A percentile compares a stretch with the other conserved stretches of the same genome.
phyloP scores from a whole-genome alignment of 2,329 filamentous ascomycete species.

The Periconia digitata region DNA sequence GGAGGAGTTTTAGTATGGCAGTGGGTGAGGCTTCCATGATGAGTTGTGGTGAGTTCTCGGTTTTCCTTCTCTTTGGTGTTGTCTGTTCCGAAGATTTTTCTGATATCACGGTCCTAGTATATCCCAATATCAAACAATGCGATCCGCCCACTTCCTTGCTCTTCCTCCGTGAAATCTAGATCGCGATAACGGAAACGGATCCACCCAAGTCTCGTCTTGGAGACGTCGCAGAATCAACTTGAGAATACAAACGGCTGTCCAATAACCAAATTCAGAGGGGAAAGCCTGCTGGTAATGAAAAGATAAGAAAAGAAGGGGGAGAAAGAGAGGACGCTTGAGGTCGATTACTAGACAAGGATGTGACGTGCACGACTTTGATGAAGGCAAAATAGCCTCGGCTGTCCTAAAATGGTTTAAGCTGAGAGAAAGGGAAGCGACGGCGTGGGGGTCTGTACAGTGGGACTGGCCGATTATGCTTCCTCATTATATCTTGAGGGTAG shows the following conservation, averaged over 20 bases:
- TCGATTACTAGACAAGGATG: neutral
- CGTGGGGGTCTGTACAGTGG: no score
- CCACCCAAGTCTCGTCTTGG: no score
- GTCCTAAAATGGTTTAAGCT: no score
- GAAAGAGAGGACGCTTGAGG: neutral
- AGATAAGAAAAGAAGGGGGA: neutral
- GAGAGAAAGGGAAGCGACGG: no score
- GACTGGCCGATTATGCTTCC: no score
- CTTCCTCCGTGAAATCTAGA: neutral
- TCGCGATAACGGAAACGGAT: no score
- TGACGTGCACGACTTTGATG: neutral
- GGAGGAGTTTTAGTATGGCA: constrained; percentile 34
- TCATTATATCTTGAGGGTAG: no score
- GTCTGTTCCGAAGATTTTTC: neutral
- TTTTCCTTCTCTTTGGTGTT: neutral
- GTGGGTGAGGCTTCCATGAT: constrained; percentile 40
- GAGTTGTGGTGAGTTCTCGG: neutral
- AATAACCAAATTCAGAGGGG: neutral
- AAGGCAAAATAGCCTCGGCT: neutral
- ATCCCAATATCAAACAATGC: neutral
- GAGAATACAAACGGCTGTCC: neutral
- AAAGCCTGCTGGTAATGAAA: neutral
- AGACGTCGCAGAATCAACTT: neutral
- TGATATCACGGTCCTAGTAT: neutral
- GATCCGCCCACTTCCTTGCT: no score